Evolutionary conservation across 2,329 filamentous ascomycete species (phyloP).

Genomic region (Pyrenochaeta sp.): DNA sequence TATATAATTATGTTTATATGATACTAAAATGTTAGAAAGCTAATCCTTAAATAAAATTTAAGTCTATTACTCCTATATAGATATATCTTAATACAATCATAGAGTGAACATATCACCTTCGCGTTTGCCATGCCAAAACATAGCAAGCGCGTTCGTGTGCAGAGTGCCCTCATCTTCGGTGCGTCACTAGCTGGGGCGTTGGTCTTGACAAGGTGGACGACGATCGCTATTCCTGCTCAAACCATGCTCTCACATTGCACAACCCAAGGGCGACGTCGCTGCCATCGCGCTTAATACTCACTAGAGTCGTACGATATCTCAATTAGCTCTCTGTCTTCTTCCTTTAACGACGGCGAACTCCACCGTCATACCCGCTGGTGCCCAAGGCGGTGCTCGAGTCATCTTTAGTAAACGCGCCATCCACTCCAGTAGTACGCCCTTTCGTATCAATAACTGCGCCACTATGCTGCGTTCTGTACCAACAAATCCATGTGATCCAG

Average conservation of each 20-base stretch:
- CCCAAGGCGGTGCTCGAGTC: conserved; percentile 10
- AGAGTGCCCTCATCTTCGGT: neutral
- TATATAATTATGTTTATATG: too few relatives aligned
- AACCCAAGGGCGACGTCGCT: neutral
- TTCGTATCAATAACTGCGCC: neutral
- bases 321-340: neutral
- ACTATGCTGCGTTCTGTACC: conserved; percentile 30
- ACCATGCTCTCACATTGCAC: neutral
- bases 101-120: neutral
- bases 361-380: conserved; percentile 15
- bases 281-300: neutral
- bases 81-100: too few relatives aligned
- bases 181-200: neutral
- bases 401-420: conserved; percentile 4
- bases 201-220: neutral
- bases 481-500: conserved; percentile 47
- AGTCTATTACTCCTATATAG: too few relatives aligned
- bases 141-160: neutral
- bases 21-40: too few relatives aligned
- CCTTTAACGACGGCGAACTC: conserved; percentile 25
- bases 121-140: conserved; percentile 6
- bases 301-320: neutral
- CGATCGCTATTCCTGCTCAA: neutral
- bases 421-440: neutral
- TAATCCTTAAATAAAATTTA: too few relatives aligned